Evolutionary conservation across 192 early-diverging fungal species (phyloP).

Genomic region (Podila horticola): DNA sequence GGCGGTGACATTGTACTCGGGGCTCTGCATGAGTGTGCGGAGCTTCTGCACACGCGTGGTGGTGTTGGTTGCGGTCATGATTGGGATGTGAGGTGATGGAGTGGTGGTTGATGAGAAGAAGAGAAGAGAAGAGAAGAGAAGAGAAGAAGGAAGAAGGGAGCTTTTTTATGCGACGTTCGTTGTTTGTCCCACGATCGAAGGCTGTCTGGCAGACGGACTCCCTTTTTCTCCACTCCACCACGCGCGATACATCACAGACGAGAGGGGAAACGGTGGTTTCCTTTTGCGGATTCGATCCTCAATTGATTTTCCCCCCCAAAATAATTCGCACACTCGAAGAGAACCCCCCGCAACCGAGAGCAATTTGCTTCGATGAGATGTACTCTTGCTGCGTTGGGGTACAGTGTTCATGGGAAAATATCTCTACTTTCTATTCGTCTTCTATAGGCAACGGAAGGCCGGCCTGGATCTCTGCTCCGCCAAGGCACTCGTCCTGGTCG

Average conservation of each 20-base stretch:
- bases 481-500: slow-evolving; percentile 68
- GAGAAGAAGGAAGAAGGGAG: background rate
- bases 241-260: no score
- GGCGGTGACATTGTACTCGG: slow-evolving; percentile 63
- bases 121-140: slow-evolving; percentile 2
- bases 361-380: no score
- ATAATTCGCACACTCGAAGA: no score
- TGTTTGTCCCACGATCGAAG: background rate
- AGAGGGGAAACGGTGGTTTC: background rate
- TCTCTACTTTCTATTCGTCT: background rate
- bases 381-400: no score
- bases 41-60: slow-evolving; percentile 63
- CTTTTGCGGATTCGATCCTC: background rate
- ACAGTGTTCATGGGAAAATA: no score
- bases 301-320: background rate
- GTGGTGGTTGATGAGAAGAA: background rate
- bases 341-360: no score
- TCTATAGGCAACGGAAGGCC: slow-evolving; percentile 12
- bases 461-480: slow-evolving; percentile 65
- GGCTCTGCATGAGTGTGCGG: slow-evolving; percentile 68
- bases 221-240: no score
- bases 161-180: no score
- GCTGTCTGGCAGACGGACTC: no score
- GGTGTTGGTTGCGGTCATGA: slow-evolving; percentile 57
- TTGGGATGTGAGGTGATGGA: background rate